Evolutionary conservation across 495 filamentous ascomycete genomes (phyloP).

Genomic region (Pyronema domesticum): DNA sequence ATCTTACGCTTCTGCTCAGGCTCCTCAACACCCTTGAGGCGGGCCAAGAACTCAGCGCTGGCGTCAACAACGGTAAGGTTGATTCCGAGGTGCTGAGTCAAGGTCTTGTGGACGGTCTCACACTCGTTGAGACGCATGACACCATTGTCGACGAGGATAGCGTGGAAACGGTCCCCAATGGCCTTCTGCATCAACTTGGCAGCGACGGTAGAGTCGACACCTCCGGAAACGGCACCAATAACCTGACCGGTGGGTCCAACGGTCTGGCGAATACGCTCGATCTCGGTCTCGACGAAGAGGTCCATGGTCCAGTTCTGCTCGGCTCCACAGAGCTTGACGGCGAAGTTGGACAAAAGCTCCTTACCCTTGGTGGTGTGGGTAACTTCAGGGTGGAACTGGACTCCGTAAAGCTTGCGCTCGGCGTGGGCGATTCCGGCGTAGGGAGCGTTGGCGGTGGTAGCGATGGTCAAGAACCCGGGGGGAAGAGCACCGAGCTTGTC

Average conservation of each 20-base stretch:
- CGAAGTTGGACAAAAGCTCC: slow-evolving; percentile 58
- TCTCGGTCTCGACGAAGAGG: slow-evolving; percentile 61
- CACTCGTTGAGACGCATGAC: slow-evolving; percentile 78
- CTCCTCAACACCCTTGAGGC: slow-evolving; percentile 59
- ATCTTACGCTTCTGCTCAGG: slow-evolving; percentile 90
- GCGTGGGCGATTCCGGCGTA: slow-evolving; percentile 69
- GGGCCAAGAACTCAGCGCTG: slow-evolving; percentile 49
- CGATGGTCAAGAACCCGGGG: slow-evolving; percentile 50
- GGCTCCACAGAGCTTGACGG: slow-evolving; percentile 58
- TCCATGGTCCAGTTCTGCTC: slow-evolving; percentile 66
- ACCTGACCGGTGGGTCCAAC: slow-evolving; percentile 71
- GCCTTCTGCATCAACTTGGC: slow-evolving; percentile 70
- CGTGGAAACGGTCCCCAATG: slow-evolving; percentile 75
- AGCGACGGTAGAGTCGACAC: slow-evolving; percentile 82
- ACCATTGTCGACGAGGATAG: slow-evolving; percentile 76
- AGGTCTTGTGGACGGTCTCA: slow-evolving; percentile 53
- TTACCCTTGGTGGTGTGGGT: slow-evolving; percentile 49
- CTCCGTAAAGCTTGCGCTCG: slow-evolving; percentile 48
- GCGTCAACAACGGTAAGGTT: slow-evolving; percentile 81
- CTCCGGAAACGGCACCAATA: slow-evolving; percentile 70
- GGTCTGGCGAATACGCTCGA: slow-evolving; percentile 52
- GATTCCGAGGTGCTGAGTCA: slow-evolving; percentile 64
- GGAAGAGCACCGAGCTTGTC: slow-evolving; percentile 67
- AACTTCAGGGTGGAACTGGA: slow-evolving; percentile 83
- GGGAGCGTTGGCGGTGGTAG: slow-evolving; percentile 52